These are phyloP conservation scores for Fonsecaea pedrosoi DNA, from an alignment of 2,329 filamentous ascomycete species.

Conservation along the genomic window DNA sequence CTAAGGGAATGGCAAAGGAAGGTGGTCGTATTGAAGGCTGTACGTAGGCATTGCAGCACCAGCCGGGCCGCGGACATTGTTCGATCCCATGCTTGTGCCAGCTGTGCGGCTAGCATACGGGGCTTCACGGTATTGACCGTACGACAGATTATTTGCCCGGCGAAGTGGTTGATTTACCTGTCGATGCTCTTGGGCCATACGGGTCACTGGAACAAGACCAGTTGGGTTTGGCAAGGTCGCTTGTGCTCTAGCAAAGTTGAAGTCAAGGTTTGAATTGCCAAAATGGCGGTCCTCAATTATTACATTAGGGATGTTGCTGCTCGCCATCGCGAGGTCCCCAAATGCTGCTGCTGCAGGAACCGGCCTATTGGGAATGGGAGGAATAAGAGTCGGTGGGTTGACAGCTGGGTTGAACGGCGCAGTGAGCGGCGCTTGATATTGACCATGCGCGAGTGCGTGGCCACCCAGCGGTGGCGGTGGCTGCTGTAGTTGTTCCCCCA, in stretches of 20 bases:
- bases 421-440: background rate
- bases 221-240: background rate
- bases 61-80: background rate
- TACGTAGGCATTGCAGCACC: background rate
- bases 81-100: background rate
- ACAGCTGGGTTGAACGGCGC: background rate
- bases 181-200: background rate
- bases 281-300: background rate
- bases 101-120: background rate
- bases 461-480: background rate
- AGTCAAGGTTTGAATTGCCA: background rate
- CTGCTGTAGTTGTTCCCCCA: background rate
- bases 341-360: background rate
- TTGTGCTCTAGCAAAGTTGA: background rate
- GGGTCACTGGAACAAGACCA: background rate
- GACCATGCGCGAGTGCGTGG: background rate
- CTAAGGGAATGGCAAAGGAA: background rate
- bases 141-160: background rate
- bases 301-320: background rate
- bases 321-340: background rate
- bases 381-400: background rate
- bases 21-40: background rate
- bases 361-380: background rate
- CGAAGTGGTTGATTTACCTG: background rate
- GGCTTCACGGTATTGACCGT: background rate